phyloP scores from a whole-genome alignment of 2,329 filamentous ascomycete genomes.

The Colletotrichum sojae region DNA sequence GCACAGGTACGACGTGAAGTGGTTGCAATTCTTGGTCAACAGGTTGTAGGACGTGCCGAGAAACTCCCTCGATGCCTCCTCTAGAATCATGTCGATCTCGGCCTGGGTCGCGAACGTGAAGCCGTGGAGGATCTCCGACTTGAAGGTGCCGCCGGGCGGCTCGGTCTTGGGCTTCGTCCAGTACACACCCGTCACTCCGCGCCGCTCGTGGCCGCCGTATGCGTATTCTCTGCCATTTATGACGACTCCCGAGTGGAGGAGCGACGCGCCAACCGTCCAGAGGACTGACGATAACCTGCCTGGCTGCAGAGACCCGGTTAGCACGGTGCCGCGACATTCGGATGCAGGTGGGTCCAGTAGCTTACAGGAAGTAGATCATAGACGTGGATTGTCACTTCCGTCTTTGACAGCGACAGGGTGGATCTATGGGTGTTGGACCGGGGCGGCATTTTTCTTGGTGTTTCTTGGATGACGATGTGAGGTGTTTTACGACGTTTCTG shows the following conservation, averaged over 20 bases:
- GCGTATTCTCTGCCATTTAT: conserved; percentile 87
- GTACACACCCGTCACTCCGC: conserved; percentile 82
- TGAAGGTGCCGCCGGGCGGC: conserved; percentile 84
- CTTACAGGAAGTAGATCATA: conserved; percentile 82
- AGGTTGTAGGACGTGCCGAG: conserved; percentile 85
- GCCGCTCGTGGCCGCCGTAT: conserved; percentile 84
- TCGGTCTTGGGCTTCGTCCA: conserved; percentile 81
- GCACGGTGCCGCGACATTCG: conserved; percentile 10
- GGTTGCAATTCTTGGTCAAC: conserved; percentile 88
- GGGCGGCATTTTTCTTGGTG: conserved; percentile 30
- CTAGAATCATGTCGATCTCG: conserved; percentile 81
- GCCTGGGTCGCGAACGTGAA: conserved; percentile 78
- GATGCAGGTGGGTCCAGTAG: conserved; percentile 34
- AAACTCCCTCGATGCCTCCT: conserved; percentile 78
- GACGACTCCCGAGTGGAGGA: conserved; percentile 87
- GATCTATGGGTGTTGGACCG: conserved; percentile 66
- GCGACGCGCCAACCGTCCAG: conserved; percentile 82
- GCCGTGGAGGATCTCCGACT: conserved; percentile 81
- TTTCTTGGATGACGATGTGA: neutral
- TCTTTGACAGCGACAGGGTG: conserved; percentile 79
- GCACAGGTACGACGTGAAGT: conserved; percentile 86
- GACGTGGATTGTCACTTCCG: conserved; percentile 81
- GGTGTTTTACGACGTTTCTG: conserved; percentile 10
- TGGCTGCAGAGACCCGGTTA: conserved; percentile 63
- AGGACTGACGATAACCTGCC: conserved; percentile 81